Percentiles rank a stretch among this genome's conserved stretches.
These are phyloP conservation scores for Trichophyton equinum DNA, from an alignment of 2,329 filamentous ascomycete species.

Conservation along the genomic window DNA sequence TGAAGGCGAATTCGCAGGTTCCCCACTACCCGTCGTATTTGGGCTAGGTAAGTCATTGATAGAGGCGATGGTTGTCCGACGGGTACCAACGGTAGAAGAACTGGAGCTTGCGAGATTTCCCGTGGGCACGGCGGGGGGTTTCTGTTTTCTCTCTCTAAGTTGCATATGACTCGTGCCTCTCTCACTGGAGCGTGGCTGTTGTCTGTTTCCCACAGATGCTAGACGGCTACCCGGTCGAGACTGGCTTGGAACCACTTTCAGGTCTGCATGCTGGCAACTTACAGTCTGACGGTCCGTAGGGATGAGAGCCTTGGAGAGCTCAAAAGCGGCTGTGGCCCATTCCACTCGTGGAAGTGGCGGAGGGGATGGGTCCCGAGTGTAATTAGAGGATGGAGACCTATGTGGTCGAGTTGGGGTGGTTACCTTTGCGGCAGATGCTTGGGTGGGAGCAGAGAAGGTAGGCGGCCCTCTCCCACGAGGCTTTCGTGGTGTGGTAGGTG, in stretches of 20 bases:
- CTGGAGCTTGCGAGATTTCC: slow-evolving; percentile 40
- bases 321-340: slow-evolving; percentile 73
- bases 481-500: slow-evolving; percentile 42
- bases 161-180: slow-evolving; percentile 44
- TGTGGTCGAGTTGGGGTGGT: slow-evolving; percentile 52
- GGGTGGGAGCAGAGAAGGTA: slow-evolving; percentile 77
- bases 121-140: slow-evolving; percentile 34
- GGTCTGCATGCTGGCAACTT: slow-evolving; percentile 66
- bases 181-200: slow-evolving; percentile 34
- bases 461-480: slow-evolving; percentile 46
- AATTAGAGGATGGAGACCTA: slow-evolving; percentile 19
- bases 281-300: slow-evolving; percentile 60
- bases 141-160: slow-evolving; percentile 56
- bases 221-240: slow-evolving; percentile 53
- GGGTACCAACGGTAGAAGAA: slow-evolving; percentile 26
- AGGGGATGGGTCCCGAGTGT: slow-evolving; percentile 36
- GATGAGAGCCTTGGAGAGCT: slow-evolving; percentile 70
- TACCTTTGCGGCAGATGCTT: slow-evolving; percentile 73
- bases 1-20: neutral
- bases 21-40: slow-evolving; percentile 15
- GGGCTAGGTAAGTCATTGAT: slow-evolving; percentile 34
- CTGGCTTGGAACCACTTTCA: slow-evolving; percentile 55
- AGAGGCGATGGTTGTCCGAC: slow-evolving; percentile 51
- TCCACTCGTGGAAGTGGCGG: slow-evolving; percentile 69
- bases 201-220: slow-evolving; percentile 29